Base-by-base conservation (phyloP, 306 rosid genomes). In the Lathyrus sativus region DNA sequence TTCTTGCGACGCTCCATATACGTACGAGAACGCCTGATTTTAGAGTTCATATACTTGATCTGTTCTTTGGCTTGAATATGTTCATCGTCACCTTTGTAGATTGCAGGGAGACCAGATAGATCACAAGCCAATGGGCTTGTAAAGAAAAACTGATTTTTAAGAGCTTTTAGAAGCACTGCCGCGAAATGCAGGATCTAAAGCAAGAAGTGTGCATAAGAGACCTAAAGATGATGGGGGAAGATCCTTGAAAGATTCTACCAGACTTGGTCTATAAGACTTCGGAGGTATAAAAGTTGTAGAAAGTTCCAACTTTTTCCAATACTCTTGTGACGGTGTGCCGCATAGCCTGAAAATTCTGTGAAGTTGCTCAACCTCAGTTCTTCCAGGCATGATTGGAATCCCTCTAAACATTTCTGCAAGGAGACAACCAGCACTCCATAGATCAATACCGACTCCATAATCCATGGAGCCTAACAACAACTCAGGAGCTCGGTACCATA, bases 401-500 rank as follows among this genome's bases (percentile, higher is more conserved):
- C n/a, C n/a, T n/a, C n/a, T 70, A 67, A 91, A 91, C 96, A 86
- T 86, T 83, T 91, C 97, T 9, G 87, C 93, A 35, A 91, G 69
- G 77, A 92, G 90, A 70, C 98, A 92, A 72, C 98, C 98, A 46
- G 82, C 96, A 81, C 98, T 92, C 98, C 98, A 92, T 49, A 92
- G 85, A 78, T 92, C 98, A 63, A 92, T 80, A 56, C 96, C 96
- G 13, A 83, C 87, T 39, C 91, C 96, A 76, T 90, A 92, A 62
- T 76, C 41, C 0, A 87, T 90, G 57, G 95, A 75, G 62, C 98
- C 98, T 75, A 92, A 73, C 60, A 92, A 79, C 14, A 92, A 76
- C 79, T 92, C 98, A 6, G 96, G 96, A 62, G 98, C 88, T 83
- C 96, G 72, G 71, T 92, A 92, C 98, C 96, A 90, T 37, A 92